phyloP scores from a whole-genome alignment of 768 basidiomycete genomes.

The Termitomyces sp. region DNA sequence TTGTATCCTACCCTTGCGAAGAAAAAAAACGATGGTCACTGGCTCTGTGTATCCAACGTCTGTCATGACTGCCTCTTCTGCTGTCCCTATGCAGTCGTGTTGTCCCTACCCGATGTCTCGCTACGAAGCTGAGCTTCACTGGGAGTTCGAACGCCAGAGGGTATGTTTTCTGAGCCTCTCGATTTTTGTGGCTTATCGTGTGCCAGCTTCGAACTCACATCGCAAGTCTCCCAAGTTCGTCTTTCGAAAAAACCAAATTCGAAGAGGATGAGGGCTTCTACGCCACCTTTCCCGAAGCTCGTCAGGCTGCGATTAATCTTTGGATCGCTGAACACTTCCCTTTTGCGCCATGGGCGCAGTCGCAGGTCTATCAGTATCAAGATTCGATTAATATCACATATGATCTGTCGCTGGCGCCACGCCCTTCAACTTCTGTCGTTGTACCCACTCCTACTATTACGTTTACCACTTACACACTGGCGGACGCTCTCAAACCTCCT shows the following conservation, averaged over 20 bases:
- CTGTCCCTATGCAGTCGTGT: background rate
- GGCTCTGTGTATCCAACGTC: background rate
- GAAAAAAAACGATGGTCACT: background rate
- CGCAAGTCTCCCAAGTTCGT: background rate
- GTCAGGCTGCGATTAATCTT: slow-evolving; percentile 9
- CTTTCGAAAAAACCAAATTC: slow-evolving; percentile 12
- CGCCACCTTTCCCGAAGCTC: slow-evolving; percentile 12
- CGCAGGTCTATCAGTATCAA: background rate
- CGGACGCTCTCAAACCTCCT: background rate
- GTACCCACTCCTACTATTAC: background rate
- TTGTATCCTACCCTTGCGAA: background rate
- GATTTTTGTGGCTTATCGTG: background rate
- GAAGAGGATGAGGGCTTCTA: slow-evolving; percentile 15
- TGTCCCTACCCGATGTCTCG: background rate
- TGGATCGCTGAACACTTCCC: slow-evolving; percentile 8
- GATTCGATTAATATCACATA: background rate
- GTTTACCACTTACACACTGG: background rate
- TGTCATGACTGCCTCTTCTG: background rate
- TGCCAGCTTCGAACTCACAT: background rate
- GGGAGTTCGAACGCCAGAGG: slow-evolving; percentile 6
- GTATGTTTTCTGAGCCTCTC: background rate
- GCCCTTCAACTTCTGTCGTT: background rate
- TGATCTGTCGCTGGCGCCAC: background rate
- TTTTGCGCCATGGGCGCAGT: background rate
- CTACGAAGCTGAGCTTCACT: slow-evolving; percentile 3